phyloP scores from a whole-genome alignment of 441 rosid genomes.

The Bruguiera hainesii region DNA sequence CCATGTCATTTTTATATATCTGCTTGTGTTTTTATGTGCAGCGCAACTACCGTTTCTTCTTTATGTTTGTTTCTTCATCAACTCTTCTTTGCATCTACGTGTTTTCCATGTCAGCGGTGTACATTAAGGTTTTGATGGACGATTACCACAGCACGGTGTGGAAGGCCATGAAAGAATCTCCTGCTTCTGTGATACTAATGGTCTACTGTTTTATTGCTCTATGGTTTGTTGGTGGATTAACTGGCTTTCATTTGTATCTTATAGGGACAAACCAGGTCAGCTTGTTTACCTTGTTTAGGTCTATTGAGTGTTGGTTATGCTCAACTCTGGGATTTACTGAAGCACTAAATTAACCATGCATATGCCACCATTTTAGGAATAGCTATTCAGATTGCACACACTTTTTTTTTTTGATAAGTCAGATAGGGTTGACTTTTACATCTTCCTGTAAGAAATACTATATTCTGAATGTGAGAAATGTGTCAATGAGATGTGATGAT shows the following conservation, averaged over 20 bases:
- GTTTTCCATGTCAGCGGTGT: constrained; percentile 74
- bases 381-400: too few relatives aligned
- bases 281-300: constrained; percentile 6
- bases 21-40: constrained; percentile 35
- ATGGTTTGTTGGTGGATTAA: constrained; percentile 98
- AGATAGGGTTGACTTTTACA: background rate
- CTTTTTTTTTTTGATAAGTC: too few relatives aligned
- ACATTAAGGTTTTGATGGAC: constrained; percentile 84
- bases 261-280: constrained; percentile 87
- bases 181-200: constrained; percentile 77
- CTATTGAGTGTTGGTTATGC: background rate
- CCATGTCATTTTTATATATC: background rate
- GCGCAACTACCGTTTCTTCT: constrained; percentile 98
- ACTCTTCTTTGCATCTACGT: constrained; percentile 88
- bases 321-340: background rate
- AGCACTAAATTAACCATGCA: constrained; percentile 3
- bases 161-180: constrained; percentile 90
- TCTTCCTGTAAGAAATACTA: background rate
- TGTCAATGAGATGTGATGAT: background rate
- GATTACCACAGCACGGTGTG: constrained; percentile 61
- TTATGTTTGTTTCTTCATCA: constrained; percentile 88
- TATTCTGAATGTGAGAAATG: background rate
- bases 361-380: constrained; percentile 1
- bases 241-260: constrained; percentile 91
- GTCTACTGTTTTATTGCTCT: constrained; percentile 76